Evolutionary conservation across 208 protist species (phyloP).

Genomic region (Trichomonas tenax): DNA sequence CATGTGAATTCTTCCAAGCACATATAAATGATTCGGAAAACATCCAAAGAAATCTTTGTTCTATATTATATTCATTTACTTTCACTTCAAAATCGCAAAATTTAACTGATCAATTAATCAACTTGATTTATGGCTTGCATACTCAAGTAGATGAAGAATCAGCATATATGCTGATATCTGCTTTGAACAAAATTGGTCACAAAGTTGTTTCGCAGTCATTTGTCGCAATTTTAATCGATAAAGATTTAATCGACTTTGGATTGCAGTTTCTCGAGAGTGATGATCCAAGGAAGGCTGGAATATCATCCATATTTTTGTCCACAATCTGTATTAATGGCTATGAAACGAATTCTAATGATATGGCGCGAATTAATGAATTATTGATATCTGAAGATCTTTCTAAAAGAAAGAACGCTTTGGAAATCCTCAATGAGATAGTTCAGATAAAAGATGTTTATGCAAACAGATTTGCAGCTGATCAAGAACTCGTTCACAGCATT

Average conservation of each 20-base stretch:
- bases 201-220: not conserved
- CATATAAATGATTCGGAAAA: not conserved
- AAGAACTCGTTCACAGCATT: not conserved
- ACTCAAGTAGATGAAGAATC: not conserved
- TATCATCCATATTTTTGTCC: not conserved
- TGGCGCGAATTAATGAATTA: not conserved
- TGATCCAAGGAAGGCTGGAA: not conserved
- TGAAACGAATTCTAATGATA: not conserved
- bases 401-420: not conserved
- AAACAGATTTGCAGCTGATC: not conserved
- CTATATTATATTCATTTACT: not conserved
- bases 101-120: not conserved
- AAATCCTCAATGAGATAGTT: not conserved
- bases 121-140: not conserved
- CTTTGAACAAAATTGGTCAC: not conserved
- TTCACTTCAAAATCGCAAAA: not conserved
- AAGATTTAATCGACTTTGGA: not conserved
- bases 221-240: not conserved
- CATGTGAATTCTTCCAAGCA: not conserved
- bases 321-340: not conserved
- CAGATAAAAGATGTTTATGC: not conserved
- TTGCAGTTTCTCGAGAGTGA: not conserved
- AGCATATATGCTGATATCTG: not conserved
- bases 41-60: not conserved
- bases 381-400: not conserved